Conservation (phyloP, 345 rosid species). For the Acer campestre region DNA sequence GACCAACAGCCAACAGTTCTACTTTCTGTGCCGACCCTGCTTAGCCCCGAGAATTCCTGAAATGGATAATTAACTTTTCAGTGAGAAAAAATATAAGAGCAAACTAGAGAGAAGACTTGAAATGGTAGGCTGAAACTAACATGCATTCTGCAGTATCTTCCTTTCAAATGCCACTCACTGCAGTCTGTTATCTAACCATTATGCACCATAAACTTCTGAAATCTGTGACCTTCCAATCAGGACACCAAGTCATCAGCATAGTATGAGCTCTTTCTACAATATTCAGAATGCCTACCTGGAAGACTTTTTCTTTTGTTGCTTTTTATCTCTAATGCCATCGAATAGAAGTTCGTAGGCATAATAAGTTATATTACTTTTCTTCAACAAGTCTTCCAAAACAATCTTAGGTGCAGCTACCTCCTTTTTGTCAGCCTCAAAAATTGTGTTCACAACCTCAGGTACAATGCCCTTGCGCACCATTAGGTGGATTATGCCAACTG, state of each 20-base stretch:
- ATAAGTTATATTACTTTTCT: slow-evolving; percentile 75
- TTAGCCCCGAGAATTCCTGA: not conserved
- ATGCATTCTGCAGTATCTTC: not conserved
- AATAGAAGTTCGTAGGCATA: slow-evolving; percentile 80
- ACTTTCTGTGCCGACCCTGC: not conserved
- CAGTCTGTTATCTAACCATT: not conserved
- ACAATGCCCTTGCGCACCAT: slow-evolving; percentile 76
- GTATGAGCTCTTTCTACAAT: slow-evolving; percentile 10
- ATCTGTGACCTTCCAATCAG: slow-evolving; percentile 6
- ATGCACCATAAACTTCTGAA: not conserved
- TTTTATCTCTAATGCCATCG: slow-evolving; percentile 84
- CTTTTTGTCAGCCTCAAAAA: slow-evolving; percentile 76
- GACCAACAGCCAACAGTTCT: not conserved
- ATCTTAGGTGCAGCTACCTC: slow-evolving; percentile 90
- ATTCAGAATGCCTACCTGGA: slow-evolving; percentile 24
- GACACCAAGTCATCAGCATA: slow-evolving; percentile 12
- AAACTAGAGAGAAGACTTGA: not conserved
- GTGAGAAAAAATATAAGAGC: slow-evolving; percentile 12
- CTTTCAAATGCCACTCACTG: not conserved
- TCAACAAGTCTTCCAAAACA: slow-evolving; percentile 84
- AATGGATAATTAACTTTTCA: not conserved
- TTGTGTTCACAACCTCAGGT: slow-evolving; percentile 72
- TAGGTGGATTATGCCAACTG: slow-evolving; percentile 65
- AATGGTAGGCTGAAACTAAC: not conserved
- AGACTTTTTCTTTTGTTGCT: slow-evolving; percentile 56